Conservation (phyloP, 2,329 filamentous ascomycete species). For the Trichothecium sympodiale region DNA sequence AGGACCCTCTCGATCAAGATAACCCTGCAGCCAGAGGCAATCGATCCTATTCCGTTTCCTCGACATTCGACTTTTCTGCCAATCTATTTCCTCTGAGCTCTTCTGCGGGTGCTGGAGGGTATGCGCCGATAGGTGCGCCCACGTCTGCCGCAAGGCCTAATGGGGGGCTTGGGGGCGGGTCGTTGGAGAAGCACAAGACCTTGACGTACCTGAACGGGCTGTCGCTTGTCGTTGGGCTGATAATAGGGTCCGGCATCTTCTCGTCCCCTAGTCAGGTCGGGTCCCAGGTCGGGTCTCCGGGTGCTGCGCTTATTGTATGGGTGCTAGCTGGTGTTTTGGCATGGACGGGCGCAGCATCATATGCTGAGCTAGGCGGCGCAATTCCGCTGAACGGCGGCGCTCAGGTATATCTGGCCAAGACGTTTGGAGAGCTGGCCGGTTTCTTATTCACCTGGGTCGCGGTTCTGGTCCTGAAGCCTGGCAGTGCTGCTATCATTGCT, state of each 20-base stretch:
- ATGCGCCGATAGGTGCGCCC: conserved; percentile 76
- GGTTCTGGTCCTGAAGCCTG: conserved; percentile 87
- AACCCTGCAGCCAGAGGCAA: conserved; percentile 34
- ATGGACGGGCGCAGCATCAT: conserved; percentile 92
- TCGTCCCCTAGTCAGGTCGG: conserved; percentile 91
- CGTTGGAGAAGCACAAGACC: conserved; percentile 89
- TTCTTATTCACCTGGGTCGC: conserved; percentile 97
- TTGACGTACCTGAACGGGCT: conserved; percentile 90
- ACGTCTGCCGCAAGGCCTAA: conserved; percentile 37
- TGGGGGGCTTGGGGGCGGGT: conserved; percentile 57
- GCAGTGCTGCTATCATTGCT: conserved; percentile 83
- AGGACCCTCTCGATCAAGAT: conserved; percentile 59
- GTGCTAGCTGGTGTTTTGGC: conserved; percentile 80
- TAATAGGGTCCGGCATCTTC: conserved; percentile 95
- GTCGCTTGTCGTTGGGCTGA: conserved; percentile 80
- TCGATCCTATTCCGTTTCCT: conserved; percentile 81
- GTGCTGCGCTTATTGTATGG: conserved; percentile 87
- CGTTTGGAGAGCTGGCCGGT: conserved; percentile 84
- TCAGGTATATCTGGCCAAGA: conserved; percentile 90
- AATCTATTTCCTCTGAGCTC: conserved; percentile 89
- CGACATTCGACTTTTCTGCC: conserved; percentile 89
- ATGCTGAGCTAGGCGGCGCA: conserved; percentile 88
- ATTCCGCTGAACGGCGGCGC: conserved; percentile 92
- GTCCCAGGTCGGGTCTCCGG: conserved; percentile 79
- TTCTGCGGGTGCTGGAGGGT: conserved; percentile 58